Evolutionary conservation across 345 rosid genomes (phyloP).

Genomic region (Boechera retrofracta): DNA sequence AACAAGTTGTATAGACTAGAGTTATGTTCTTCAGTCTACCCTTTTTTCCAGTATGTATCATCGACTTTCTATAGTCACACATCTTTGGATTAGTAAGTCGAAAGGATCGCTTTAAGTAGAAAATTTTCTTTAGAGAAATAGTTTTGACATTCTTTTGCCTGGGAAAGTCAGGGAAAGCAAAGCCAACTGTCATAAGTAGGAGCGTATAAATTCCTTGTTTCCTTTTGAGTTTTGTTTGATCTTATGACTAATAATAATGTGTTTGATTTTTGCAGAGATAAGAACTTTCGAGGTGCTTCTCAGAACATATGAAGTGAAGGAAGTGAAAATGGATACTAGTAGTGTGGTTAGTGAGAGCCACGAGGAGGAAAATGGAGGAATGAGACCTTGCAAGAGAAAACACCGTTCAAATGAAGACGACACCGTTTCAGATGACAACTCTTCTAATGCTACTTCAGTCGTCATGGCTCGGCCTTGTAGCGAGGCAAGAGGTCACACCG

Average conservation of each 20-base stretch:
- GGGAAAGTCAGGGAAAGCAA: neutral
- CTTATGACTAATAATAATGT: constrained; percentile 2
- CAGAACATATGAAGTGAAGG: constrained; percentile 80
- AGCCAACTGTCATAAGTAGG: neutral
- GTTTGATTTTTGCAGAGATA: constrained; percentile 59
- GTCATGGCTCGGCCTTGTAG: constrained; percentile 79
- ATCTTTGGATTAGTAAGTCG: neutral
- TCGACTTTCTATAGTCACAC: neutral
- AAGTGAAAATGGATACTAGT: constrained; percentile 53
- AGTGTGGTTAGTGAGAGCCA: constrained; percentile 34
- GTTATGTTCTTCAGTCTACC: constrained; percentile 9
- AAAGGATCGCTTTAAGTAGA: neutral
- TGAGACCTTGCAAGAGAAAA: constrained; percentile 76
- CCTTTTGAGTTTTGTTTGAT: neutral
- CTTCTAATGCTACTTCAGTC: constrained; percentile 43
- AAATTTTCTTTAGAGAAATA: neutral
- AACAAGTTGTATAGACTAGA: neutral
- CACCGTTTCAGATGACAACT: constrained; percentile 34
- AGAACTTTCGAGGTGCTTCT: constrained; percentile 90
- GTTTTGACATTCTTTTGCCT: neutral
- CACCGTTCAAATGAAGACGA: constrained; percentile 54
- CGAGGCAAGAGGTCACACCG: constrained; percentile 94
- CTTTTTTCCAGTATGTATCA: neutral
- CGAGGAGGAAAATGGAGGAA: constrained; percentile 46
- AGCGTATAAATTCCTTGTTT: neutral